phyloP scores from a whole-genome alignment of 371 early-diverging fungal species.

The Lichtheimia ornata region DNA sequence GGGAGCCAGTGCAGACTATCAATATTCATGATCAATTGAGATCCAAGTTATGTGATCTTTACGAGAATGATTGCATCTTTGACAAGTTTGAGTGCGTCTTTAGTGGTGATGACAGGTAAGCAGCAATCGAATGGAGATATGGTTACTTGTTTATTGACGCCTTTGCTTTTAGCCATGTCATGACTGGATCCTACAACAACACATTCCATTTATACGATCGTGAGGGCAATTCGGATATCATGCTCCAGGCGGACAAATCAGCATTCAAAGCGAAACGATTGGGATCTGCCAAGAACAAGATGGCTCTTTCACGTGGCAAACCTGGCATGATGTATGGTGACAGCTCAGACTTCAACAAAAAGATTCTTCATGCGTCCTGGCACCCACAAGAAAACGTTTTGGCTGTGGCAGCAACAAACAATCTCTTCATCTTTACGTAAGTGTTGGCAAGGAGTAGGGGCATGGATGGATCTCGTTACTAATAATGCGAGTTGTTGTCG shows the following conservation, averaged over 20 bases:
- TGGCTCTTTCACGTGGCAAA: constrained; percentile 17
- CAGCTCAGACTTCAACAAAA: constrained; percentile 88
- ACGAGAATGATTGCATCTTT: constrained; percentile 98
- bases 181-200: constrained; percentile 97
- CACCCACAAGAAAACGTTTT: constrained; percentile 96
- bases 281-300: constrained; percentile 56
- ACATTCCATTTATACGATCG: constrained; percentile 89
- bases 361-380: constrained; percentile 97
- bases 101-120: constrained; percentile 80
- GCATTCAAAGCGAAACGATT: constrained; percentile 93
- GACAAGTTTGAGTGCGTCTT: constrained; percentile 97
- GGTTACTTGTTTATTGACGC: too few species aligned
- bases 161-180: constrained; percentile 42
- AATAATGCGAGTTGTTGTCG: not conserved
- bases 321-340: constrained; percentile 57
- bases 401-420: constrained; percentile 97
- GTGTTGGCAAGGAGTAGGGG: constrained; percentile 8
- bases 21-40: constrained; percentile 90
- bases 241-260: constrained; percentile 93
- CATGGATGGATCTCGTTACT: not conserved
- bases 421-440: constrained; percentile 93
- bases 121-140: not conserved
- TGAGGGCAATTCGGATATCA: constrained; percentile 70
- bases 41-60: constrained; percentile 92
- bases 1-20: constrained; percentile 87